Conservation (phyloP, 1,139 yeast genomes). For the Yamadazyma conglobata region DNA sequence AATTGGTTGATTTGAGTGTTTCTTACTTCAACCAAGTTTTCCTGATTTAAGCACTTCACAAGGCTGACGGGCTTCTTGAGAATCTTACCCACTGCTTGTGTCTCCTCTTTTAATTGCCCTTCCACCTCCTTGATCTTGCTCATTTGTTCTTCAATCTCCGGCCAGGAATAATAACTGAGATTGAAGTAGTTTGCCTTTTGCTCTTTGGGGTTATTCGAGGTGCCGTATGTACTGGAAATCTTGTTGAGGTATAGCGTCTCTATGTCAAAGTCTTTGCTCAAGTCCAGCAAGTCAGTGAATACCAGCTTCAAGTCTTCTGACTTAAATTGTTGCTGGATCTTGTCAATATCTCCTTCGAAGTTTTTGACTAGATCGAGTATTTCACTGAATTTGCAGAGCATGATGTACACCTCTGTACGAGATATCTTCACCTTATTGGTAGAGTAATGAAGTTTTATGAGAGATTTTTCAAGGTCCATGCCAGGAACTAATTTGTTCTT, state of each 20-base stretch:
- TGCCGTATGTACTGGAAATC: conserved; percentile 58
- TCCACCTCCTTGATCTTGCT: conserved; percentile 45
- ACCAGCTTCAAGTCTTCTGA: conserved; percentile 25
- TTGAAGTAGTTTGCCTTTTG: conserved; percentile 57
- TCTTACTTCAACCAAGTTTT: conserved; percentile 71
- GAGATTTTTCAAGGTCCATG: conserved; percentile 61
- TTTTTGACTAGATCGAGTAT: conserved; percentile 25
- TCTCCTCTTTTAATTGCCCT: conserved; percentile 45
- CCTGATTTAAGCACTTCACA: conserved; percentile 56
- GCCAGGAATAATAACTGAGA: conserved; percentile 35
- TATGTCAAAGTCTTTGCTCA: conserved; percentile 15
- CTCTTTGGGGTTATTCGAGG: conserved; percentile 30
- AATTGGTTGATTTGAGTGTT: conserved; percentile 51
- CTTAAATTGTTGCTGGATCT: conserved; percentile 11
- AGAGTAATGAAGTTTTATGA: conserved; percentile 66
- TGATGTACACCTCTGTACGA: conserved; percentile 61
- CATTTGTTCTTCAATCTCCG: conserved; percentile 36
- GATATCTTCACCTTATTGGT: conserved; percentile 40
- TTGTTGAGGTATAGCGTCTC: conserved; percentile 40
- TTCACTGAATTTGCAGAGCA: conserved; percentile 50
- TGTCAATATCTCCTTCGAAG: conserved; percentile 23
- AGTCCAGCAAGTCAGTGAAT: conserved; percentile 19
- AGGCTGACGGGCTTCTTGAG: conserved; percentile 58
- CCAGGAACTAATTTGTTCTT: conserved; percentile 36
- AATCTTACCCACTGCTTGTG: conserved; percentile 38